A percentile compares a stretch with the other conserved stretches of the same genome.
Evolutionary conservation across 169 alveolate species (phyloP).

Genomic region (Plasmodium berghei): DNA sequence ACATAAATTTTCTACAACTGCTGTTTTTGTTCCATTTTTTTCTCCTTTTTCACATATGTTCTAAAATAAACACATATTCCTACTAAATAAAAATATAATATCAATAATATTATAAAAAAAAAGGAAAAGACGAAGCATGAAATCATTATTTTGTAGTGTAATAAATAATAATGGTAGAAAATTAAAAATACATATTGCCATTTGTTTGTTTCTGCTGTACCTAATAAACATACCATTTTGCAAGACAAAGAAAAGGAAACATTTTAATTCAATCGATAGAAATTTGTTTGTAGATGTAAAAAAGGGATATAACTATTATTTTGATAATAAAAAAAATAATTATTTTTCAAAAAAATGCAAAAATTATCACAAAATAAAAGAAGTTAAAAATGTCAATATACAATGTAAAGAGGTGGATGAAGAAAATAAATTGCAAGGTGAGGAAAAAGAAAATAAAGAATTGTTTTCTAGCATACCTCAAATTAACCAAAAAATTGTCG

Average conservation of each 20-base stretch:
- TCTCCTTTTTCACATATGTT: no score
- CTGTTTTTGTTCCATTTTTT: no score
- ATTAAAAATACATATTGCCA: conserved; percentile 42
- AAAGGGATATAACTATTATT: background rate
- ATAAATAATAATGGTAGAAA: conserved; percentile 55
- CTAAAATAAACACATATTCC: no score
- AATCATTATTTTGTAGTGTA: conserved; percentile 17
- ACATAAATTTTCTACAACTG: no score
- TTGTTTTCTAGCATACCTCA: conserved; percentile 18
- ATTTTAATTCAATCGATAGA: background rate
- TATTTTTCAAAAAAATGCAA: conserved; percentile 20
- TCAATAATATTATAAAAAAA: background rate
- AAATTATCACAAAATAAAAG: conserved; percentile 8
- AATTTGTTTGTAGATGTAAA: conserved; percentile 25
- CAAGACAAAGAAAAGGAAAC: conserved; percentile 6
- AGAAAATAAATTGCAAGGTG: background rate
- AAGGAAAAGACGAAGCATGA: conserved; percentile 36
- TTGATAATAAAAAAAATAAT: conserved; percentile 2
- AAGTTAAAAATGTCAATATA: background rate
- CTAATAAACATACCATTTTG: background rate
- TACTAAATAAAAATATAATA: no score
- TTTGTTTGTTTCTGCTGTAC: conserved; percentile 29
- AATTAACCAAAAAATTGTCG: conserved; percentile 31
- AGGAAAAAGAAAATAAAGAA: background rate
- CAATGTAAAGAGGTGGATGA: conserved; percentile 11